Percentiles rank a stretch among this genome's conserved stretches.
Conservation (phyloP, 2,329 filamentous ascomycete genomes). For the Exophiala mesophila region DNA sequence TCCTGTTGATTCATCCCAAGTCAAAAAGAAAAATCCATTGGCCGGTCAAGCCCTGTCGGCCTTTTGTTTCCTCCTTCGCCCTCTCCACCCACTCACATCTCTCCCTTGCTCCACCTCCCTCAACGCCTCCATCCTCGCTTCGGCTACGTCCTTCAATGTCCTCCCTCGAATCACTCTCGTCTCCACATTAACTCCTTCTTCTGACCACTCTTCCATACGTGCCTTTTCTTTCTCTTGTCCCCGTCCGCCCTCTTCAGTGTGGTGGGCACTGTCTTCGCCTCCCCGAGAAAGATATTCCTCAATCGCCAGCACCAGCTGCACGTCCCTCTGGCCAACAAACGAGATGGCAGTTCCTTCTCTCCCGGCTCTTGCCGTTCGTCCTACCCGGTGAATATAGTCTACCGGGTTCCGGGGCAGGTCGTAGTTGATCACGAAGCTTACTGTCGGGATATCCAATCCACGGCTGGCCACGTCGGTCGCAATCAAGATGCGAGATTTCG, state of each 20-base stretch:
- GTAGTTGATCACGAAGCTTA: slow-evolving; percentile 87
- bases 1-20: not conserved
- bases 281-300: slow-evolving; percentile 65
- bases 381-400: slow-evolving; percentile 95
- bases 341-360: slow-evolving; percentile 76
- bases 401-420: slow-evolving; percentile 94
- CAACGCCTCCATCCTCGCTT: slow-evolving; percentile 89
- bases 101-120: slow-evolving; percentile 87
- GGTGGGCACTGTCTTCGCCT: no score
- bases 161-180: slow-evolving; percentile 77
- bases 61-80: slow-evolving; percentile 34
- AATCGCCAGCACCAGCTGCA: slow-evolving; percentile 83
- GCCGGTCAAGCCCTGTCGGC: slow-evolving; percentile 7
- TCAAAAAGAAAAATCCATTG: slow-evolving; percentile 2
- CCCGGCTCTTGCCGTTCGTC: slow-evolving; percentile 89
- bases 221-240: slow-evolving; percentile 43
- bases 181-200: slow-evolving; percentile 93
- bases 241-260: slow-evolving; percentile 54
- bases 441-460: slow-evolving; percentile 91
- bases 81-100: slow-evolving; percentile 81
- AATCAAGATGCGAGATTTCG: slow-evolving; percentile 81
- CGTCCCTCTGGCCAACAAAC: slow-evolving; percentile 87
- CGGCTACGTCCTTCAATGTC: slow-evolving; percentile 76
- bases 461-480: slow-evolving; percentile 92
- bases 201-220: slow-evolving; percentile 76